Evolutionary conservation across 805 yeast species (phyloP), one percentile per base, ranked within the genome.

Genomic region (Starmera dryadoides): DNA sequence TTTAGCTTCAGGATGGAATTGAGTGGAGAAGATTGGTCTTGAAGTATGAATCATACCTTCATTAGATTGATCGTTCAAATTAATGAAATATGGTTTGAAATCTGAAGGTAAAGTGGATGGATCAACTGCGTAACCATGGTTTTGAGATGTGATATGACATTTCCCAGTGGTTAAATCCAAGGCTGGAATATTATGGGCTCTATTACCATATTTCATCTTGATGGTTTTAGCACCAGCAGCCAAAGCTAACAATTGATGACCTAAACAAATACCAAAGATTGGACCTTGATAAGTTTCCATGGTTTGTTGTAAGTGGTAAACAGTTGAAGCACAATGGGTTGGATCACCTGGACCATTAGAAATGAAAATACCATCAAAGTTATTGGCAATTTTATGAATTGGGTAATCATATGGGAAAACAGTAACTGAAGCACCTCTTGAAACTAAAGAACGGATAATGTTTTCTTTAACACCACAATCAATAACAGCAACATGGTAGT

Each of bases 391-490:
- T 53, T 86, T 82, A 57, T 91, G 89, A 49, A 93, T 77, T 48
- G 96, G 96, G 62, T 85, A 91, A 68, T 93, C 85, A 64, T 84
- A 89, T 38, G 99, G 99, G 75, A 93, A 83, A 14, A 93, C 98
- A 3, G 98, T 93, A 52, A 91, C 79, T 20, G 95, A 83, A 28
- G 97, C 96, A 45, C 98, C 98, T 65, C 98, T 82, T 48, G 86
- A 75, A 23, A 86, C 98, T 36, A 93, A 73, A 46, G 96, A 88
- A 67, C 98, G 81, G 59, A 93, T 72, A 48, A 93, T 93, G 68
- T 93, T 93, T 67, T 93, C 98, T 71, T 93, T 93, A 49, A 93
- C 97, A 59, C 99, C 99, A 65, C 99, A 93, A 64, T 93, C 99
- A 42, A 93, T 71, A 30, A 93, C 88, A 12, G 97, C 96, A 52